phyloP scores from a whole-genome alignment of 1,284 basidiomycete species.

The Kwoniella shivajii region DNA sequence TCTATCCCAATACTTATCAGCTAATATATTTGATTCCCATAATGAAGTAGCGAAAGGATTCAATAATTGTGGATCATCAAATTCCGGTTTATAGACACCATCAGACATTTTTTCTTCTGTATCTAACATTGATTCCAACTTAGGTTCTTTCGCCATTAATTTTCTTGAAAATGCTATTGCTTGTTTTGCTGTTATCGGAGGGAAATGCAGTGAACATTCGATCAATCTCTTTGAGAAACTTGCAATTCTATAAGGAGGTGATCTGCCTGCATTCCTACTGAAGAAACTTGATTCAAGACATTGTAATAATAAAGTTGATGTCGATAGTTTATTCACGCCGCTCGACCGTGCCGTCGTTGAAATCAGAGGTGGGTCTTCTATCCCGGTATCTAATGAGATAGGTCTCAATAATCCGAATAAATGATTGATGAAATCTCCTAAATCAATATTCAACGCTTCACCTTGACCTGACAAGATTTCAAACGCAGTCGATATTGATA shows the following conservation, averaged over 20 bases:
- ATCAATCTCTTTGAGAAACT: slow-evolving; percentile 91
- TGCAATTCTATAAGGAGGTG: slow-evolving; percentile 76
- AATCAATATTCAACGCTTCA: slow-evolving; percentile 95
- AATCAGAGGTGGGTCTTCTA: slow-evolving; percentile 55
- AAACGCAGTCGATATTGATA: slow-evolving; percentile 93
- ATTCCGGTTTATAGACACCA: slow-evolving; percentile 76
- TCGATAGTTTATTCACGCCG: slow-evolving; percentile 36
- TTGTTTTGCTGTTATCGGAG: slow-evolving; percentile 66
- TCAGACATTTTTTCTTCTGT: slow-evolving; percentile 81
- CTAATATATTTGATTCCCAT: slow-evolving; percentile 52
- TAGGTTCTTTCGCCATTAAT: slow-evolving; percentile 74
- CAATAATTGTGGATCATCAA: slow-evolving; percentile 80
- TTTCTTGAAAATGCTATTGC: slow-evolving; percentile 71
- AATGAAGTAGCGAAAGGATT: slow-evolving; percentile 55
- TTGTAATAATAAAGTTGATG: slow-evolving; percentile 75
- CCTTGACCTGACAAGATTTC: slow-evolving; percentile 96
- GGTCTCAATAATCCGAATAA: slow-evolving; percentile 58
- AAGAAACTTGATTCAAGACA: slow-evolving; percentile 77
- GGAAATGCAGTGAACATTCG: slow-evolving; percentile 75
- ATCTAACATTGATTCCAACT: slow-evolving; percentile 78
- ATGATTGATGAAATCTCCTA: slow-evolving; percentile 78
- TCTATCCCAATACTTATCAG: slow-evolving; percentile 51
- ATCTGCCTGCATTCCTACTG: slow-evolving; percentile 58
- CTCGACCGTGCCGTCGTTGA: slow-evolving; percentile 22
- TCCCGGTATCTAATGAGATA: slow-evolving; percentile 56